Percentiles rank a stretch among this genome's conserved stretches.
Conservation (phyloP, 352 stramenopile species). For the Globisporangium canariense region DNA sequence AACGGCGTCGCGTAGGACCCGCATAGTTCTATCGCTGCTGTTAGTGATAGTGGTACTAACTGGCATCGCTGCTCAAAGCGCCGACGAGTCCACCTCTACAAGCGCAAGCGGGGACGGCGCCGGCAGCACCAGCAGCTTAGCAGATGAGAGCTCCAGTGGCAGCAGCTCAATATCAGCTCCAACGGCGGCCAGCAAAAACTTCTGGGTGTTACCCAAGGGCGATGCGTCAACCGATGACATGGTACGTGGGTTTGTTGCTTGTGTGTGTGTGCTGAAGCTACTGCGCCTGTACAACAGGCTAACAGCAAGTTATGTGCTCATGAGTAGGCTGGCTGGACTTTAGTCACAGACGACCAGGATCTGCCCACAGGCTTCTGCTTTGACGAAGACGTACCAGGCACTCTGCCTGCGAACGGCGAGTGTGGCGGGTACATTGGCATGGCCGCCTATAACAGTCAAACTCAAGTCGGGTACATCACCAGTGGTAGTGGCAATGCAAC, state of each 20-base stretch:
- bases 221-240: neutral
- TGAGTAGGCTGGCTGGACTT: neutral
- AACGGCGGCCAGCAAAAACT: neutral
- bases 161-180: neutral
- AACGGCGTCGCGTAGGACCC: neutral
- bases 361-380: neutral
- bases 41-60: neutral
- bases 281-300: neutral
- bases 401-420: neutral
- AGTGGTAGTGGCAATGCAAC: neutral
- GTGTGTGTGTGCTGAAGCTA: too few species aligned
- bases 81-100: neutral
- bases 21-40: neutral
- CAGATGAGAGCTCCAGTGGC: neutral
- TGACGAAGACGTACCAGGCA: neutral
- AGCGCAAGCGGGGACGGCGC: neutral
- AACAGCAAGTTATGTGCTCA: neutral
- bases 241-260: neutral
- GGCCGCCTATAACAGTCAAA: neutral
- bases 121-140: neutral
- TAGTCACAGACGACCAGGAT: neutral
- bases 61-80: neutral
- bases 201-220: neutral
- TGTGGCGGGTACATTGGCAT: slow-evolving; percentile 1
- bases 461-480: slow-evolving; percentile 1